These are phyloP conservation scores for Cylindrodendrum hubeiense DNA, from an alignment of 2,329 filamentous ascomycete genomes.

Conservation along the genomic window DNA sequence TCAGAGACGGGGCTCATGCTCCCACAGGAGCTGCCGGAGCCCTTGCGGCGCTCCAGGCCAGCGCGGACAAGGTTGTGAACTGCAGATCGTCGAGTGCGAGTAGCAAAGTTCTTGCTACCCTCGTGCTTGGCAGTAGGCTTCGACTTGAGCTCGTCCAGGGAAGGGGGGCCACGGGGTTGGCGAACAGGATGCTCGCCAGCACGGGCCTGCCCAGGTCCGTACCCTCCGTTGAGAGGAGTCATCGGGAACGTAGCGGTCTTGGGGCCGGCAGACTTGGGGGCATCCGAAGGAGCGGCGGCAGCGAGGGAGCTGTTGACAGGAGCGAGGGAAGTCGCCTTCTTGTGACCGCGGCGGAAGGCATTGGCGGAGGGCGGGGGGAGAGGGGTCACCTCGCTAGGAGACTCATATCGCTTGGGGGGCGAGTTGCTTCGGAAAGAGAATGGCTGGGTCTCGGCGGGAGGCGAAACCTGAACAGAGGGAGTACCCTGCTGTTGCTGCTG, in stretches of 20 bases:
- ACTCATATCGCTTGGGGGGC: constrained; percentile 75
- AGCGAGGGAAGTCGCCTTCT: constrained; percentile 85
- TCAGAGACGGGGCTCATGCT: constrained; percentile 94
- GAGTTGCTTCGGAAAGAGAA: constrained; percentile 71
- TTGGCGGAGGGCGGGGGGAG: constrained; percentile 90
- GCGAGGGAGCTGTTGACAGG: constrained; percentile 66
- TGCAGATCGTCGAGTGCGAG: constrained; percentile 91
- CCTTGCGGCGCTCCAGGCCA: constrained; percentile 86
- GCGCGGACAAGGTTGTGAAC: constrained; percentile 93
- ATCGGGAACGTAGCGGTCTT: constrained; percentile 85
- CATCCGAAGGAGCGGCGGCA: constrained; percentile 56
- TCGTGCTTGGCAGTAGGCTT: constrained; percentile 95
- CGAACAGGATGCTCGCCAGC: constrained; percentile 94
- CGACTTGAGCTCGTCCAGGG: constrained; percentile 88
- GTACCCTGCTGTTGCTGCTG: constrained; percentile 63
- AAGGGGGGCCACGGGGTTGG: constrained; percentile 92
- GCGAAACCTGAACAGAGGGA: constrained; percentile 85
- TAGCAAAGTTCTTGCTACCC: constrained; percentile 97
- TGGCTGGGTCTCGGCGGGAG: constrained; percentile 73
- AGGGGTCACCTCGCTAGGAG: constrained; percentile 76
- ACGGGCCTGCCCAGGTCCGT: constrained; percentile 92
- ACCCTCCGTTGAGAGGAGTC: constrained; percentile 85
- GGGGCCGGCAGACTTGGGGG: constrained; percentile 73
- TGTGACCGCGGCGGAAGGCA: constrained; percentile 93
- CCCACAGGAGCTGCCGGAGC: constrained; percentile 77